A percentile compares a stretch with the other conserved stretches of the same genome.
These are phyloP conservation scores for Begonia peltatifolia DNA, from an alignment of 306 rosid species.

Conservation along the genomic window DNA sequence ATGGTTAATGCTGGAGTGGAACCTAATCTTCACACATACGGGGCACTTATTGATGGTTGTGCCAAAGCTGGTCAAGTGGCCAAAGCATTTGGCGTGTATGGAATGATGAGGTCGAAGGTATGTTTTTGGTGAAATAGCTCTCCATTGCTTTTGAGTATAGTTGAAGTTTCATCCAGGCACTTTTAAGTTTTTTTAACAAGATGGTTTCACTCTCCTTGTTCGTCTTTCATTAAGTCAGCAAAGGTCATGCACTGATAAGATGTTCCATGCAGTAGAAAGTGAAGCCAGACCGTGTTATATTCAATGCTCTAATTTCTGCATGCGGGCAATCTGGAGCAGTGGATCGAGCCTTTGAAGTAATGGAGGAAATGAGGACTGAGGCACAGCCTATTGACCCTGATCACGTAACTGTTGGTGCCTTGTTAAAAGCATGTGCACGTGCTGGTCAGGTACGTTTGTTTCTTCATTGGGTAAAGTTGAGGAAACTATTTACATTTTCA, in stretches of 20 bases:
- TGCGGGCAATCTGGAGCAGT: constrained; percentile 95
- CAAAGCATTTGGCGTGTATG: constrained; percentile 98
- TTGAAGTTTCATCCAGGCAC: not conserved
- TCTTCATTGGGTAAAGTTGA: constrained; percentile 6
- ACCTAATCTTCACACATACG: constrained; percentile 82
- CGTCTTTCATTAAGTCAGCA: constrained; percentile 9
- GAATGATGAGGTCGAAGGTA: constrained; percentile 98
- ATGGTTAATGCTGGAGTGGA: constrained; percentile 91
- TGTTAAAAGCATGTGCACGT: constrained; percentile 78
- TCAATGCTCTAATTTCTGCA: constrained; percentile 97
- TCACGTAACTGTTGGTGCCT: constrained; percentile 79
- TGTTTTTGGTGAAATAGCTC: constrained; percentile 13
- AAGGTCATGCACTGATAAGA: constrained; percentile 39
- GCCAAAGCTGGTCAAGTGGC: constrained; percentile 95
- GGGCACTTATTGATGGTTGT: constrained; percentile 97
- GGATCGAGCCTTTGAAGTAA: constrained; percentile 93
- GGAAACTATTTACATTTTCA: constrained; percentile 3
- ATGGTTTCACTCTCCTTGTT: constrained; percentile 8
- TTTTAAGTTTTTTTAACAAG: not conserved
- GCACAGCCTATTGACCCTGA: constrained; percentile 80
- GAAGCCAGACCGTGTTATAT: constrained; percentile 99
- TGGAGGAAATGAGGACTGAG: constrained; percentile 84
- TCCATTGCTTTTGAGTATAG: constrained; percentile 1
- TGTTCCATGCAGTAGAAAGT: constrained; percentile 96
- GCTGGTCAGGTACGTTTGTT: constrained; percentile 66